Evolutionary conservation across 2,329 filamentous ascomycete genomes (phyloP), one percentile per base, ranked within the genome.

Genomic region (Alternaria ventricosa): DNA sequence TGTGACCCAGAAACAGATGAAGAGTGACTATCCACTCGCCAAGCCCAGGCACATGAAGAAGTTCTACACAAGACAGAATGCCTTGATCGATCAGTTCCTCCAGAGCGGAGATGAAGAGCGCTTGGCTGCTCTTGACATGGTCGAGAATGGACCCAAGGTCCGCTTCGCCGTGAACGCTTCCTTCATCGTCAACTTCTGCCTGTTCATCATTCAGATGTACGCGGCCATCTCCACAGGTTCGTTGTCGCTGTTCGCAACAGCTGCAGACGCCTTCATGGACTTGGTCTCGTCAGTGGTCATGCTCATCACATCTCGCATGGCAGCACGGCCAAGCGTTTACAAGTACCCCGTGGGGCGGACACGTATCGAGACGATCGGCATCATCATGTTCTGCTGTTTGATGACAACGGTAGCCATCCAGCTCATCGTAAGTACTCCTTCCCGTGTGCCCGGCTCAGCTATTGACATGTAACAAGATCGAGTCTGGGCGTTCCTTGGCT

Each of bases 321-420:
- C 88, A n/a, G 82, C 83, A 22, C 82, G 85, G 59, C 86, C 88
- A 44, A 89, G 87, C 71, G 80, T 88, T 7, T 87, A 88, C 78
- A 88, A 88, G 73, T 90, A 87, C 68, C 88, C 88, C 18, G 87
- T 90, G 25, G 88, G 87, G 45, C 85, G 88, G 8, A 89, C 84
- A 5, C 84, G 88, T 60, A 86, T 90, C 57, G 88, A 90, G 78
- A 89, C 88, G 3, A 84, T 90, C 61, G 88, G 87, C 27, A 87
- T 90, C 65, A 88, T 90, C 69, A 84, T 90, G 49, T 90, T 90
- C 76, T 89, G 87, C 66, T 87, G 88, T 46, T 80, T 90, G 63
- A 90, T 90, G 87, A 89, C 88, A 3, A 90, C 88, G 0, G 88
- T 89, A 4, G 87, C 88, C 51, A 87, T 89, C 27, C 86, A 90